Base-by-base conservation (phyloP, 306 rosid species). In the Quercus rubra region DNA sequence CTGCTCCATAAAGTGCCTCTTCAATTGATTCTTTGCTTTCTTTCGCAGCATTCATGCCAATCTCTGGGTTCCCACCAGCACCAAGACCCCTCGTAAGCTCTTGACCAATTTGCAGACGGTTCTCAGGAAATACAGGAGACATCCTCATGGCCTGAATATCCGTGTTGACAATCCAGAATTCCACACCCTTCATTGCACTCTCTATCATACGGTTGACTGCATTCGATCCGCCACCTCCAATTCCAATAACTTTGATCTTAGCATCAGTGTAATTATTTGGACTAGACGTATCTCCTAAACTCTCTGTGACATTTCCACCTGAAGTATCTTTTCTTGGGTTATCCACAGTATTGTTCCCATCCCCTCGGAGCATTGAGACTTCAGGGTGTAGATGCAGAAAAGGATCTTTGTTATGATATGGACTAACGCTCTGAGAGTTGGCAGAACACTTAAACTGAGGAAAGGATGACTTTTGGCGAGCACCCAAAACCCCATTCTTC, bases 81-180 rank as follows among this genome's bases (percentile, higher is more conserved):
- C 99, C 99, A 74, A 95, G 99, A 74, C 99, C 99, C 79, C 99
- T 84, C 0, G 99, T 95, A 82, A 95, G 98, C 92, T 93, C 99
- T 77, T 86, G 92, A 80, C 99, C 99, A 23, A 95, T 95, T 74
- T 91, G 99, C 73, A 95, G 86, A 55, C 98, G 89, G 73, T 95
- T 90, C 73, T 87, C 94, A 54, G 92, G 87, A 77, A 75, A 41
- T 5, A 93, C 97, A 25, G 99, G 98, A 0, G 99, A 95, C 99
- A 95, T 95, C 80, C 90, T 93, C 96, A 95, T 91, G 11, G 98
- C 98, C 81, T 94, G 98, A 81, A 92, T 77, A 87, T 94, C 98
- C 0, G 98, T 94, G 83, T 94, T 94, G 49, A 92, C 94, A 77
- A 94, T 92, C 98, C 98, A 94, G 70, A 94, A 94, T 86, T 94